Evolutionary conservation across 1,284 basidiomycete species (phyloP).

Genomic region (Pseudozyma hubeiensis): DNA sequence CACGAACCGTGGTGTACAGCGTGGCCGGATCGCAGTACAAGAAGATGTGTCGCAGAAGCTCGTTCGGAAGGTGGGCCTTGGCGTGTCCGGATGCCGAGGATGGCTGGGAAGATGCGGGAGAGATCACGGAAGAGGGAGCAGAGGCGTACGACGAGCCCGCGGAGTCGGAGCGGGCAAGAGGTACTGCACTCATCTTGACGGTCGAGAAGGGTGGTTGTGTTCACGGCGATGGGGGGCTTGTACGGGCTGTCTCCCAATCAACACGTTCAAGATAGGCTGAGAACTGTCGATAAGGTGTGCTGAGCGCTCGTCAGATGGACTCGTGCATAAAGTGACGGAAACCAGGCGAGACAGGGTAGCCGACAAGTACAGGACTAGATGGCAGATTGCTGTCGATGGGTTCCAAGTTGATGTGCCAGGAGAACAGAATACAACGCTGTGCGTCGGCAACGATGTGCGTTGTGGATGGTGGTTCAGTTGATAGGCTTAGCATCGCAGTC

Average conservation of each 20-base stretch:
- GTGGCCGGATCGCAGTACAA: conserved; percentile 61
- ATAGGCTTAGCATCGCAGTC: too few species aligned
- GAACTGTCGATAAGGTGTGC: too few species aligned
- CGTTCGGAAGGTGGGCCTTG: conserved; percentile 48
- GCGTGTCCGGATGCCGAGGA: conserved; percentile 25
- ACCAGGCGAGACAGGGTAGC: too few species aligned
- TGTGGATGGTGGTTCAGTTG: too few species aligned
- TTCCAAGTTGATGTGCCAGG: too few species aligned
- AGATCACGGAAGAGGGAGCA: conserved; percentile 15
- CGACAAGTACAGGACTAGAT: too few species aligned
- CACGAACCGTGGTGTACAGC: conserved; percentile 57
- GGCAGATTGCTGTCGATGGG: too few species aligned
- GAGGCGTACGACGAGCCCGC: conserved; percentile 31
- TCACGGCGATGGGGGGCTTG: not conserved
- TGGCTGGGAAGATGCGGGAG: conserved; percentile 23
- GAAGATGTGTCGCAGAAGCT: conserved; percentile 61
- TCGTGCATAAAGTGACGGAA: too few species aligned
- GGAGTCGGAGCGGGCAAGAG: conserved; percentile 33
- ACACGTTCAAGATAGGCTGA: too few species aligned
- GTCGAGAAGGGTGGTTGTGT: not conserved
- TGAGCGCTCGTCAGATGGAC: too few species aligned
- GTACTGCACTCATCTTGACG: conserved; percentile 44
- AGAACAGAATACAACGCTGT: too few species aligned
- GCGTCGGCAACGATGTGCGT: too few species aligned
- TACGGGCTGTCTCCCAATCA: not conserved